Evolutionary conservation across 2,329 filamentous ascomycete species (phyloP).

Genomic region (Hypomyces rosellus): DNA sequence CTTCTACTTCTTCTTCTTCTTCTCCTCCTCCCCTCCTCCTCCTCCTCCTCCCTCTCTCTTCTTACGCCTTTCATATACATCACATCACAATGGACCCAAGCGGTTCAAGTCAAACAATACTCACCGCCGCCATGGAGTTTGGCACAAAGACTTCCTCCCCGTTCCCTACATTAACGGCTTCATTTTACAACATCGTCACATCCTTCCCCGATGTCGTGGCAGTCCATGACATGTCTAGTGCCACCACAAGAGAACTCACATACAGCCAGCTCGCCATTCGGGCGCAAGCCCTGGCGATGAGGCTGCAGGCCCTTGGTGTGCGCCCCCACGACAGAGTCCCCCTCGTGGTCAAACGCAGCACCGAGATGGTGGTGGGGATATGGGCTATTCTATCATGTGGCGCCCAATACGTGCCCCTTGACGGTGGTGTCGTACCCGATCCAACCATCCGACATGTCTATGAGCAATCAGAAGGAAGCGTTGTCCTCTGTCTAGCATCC

Average conservation of each 20-base stretch:
- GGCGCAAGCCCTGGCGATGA: slow-evolving; percentile 36
- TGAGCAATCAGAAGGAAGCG: slow-evolving; percentile 35
- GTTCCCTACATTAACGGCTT: slow-evolving; percentile 33
- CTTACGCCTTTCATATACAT: background rate
- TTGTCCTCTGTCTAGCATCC: slow-evolving; percentile 42
- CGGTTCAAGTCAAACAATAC: slow-evolving; percentile 4
- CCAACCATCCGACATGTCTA: slow-evolving; percentile 44
- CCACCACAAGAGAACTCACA: slow-evolving; percentile 29
- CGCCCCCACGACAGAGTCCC: slow-evolving; percentile 41
- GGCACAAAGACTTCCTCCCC: slow-evolving; percentile 19
- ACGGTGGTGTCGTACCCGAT: slow-evolving; percentile 47
- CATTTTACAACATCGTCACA: slow-evolving; percentile 33
- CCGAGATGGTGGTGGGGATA: slow-evolving; percentile 53
- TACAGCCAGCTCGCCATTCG: slow-evolving; percentile 38
- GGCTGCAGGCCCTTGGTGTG: slow-evolving; percentile 34
- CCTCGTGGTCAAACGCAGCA: slow-evolving; percentile 48
- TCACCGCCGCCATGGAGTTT: slow-evolving; percentile 8
- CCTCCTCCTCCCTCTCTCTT: background rate
- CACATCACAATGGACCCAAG: slow-evolving; percentile 13
- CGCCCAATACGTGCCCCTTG: slow-evolving; percentile 54
- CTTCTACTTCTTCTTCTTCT: background rate
- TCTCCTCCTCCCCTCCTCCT: background rate
- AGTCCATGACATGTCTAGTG: slow-evolving; percentile 30
- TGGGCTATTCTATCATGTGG: slow-evolving; percentile 50
- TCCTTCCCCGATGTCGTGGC: slow-evolving; percentile 32